Base-by-base conservation (phyloP, 441 rosid genomes). In the Populus hybrid region DNA sequence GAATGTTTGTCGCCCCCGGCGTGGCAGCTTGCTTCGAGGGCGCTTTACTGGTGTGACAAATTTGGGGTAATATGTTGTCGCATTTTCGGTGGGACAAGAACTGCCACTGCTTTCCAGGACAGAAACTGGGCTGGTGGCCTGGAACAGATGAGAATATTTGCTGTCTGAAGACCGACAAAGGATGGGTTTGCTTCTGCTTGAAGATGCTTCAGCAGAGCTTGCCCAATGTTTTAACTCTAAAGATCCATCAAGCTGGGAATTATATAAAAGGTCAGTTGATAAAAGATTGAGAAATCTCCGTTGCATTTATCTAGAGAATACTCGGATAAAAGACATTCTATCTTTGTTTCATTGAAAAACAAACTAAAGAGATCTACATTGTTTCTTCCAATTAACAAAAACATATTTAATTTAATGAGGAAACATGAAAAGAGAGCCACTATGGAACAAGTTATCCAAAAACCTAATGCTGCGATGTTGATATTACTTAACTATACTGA, bases 1-100 rank as follows among this genome's bases (percentile, higher is more conserved):
- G 70, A 84, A 69, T 63, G 81, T 67, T 59, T 76, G 70, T 42
- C 86, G 79, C 16, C 61, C 80, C 59, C 83, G 88, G 42, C 89
- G 91, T 30, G 82, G 77, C 74, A 93, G 89, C 84, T 95, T 92
- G 87, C 97, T 92, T 81, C 99, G 91, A 57, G 91, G 68, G 21
- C 99, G 91, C 85, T 88, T 95, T 81, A 88, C 89, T n/a, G 89
- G 86, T 78, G 88, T 81, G 73, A 67, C 63, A 28, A 87, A 81
- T 80, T 74, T 82, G 66, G 83, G 79, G 67, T 67, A 73, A 34
- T 82, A 53, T 65, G 78, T 42, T 18, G 67, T 65, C 1, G 80
- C 59, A 69, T 91, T 91, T 70, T 83, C 90, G n/a, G 90, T 86
- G 1, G 91, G 88, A 83, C 87, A 88, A 59, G 94, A 87, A 84